Evolutionary conservation across 495 filamentous ascomycete genomes (phyloP), one percentile per base, ranked within the genome.

Genomic region (Sordaria brevicollis): DNA sequence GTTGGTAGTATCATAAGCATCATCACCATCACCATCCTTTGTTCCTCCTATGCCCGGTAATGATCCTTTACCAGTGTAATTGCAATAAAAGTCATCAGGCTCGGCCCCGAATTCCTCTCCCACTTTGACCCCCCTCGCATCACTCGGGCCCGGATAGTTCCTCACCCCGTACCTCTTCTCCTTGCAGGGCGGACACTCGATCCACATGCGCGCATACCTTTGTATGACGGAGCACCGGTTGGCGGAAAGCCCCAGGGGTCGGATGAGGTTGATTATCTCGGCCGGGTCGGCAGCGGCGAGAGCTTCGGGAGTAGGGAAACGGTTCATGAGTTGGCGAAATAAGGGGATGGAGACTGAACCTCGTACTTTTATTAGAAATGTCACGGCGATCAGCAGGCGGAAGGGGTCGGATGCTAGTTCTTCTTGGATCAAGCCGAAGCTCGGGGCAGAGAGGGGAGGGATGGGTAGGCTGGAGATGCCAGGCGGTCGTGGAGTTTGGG

Each of bases 351-450:
- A 92, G n/a, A 87, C 85, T 17, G 80, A 85, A 31, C 91, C 94
- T 0, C 86, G 82, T 2, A 93, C 97, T 39, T 90, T 85, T 77
- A 94, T 97, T 5, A 97, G 85, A 71, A 97, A 94, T 0, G 91
- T 91, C 3, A 91, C 88, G 15, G 89, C 91, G 49, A 95, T 82
- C 15, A 95, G 85, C 6, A 95, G 83, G 6, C 84, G 85, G 74
- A 93, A 93, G 1, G 92, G 91, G 65, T 90, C 80, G 68, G 83
- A 76, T 3, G 90, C 86, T 49, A 95, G 86, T 71, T 89, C 85
- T 80, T 97, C 93, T 80, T 97, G 93, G 38, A 96, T 86, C 17
- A 97, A 83, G 0, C 93, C 93, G 76, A 96, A 96, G 33, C 75
- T 72, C 0, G 83, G 76, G 1, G 85, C 79, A 31, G 86, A 81